A percentile compares a stretch with the other conserved stretches of the same genome.
These are phyloP conservation scores for Camelina sativa DNA, from an alignment of 345 rosid species.

Conservation along the genomic window DNA sequence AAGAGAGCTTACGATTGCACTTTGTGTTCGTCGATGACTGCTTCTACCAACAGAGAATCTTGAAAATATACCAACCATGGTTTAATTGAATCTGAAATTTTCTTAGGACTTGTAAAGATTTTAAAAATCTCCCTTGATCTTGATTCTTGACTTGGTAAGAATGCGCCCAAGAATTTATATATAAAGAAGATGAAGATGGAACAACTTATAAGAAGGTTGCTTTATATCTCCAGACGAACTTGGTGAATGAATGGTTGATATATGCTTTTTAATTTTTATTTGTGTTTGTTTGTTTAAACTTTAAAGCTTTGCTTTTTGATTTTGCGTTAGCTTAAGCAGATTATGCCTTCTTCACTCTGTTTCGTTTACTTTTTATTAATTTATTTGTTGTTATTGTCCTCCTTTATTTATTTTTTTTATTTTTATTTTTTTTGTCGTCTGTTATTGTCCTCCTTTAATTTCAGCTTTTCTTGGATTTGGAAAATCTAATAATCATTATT, in stretches of 20 bases:
- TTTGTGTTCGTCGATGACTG: constrained; percentile 84
- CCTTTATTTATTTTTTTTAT: background rate
- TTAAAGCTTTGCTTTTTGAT: constrained; percentile 34
- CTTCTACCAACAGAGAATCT: constrained; percentile 74
- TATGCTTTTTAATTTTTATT: constrained; percentile 2
- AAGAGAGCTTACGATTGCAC: constrained; percentile 68
- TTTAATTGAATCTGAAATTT: constrained; percentile 26
- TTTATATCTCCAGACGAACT: constrained; percentile 32
- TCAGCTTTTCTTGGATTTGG: constrained; percentile 41
- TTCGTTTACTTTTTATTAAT: constrained; percentile 34
- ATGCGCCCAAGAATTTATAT: constrained; percentile 19
- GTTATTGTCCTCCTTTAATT: background rate
- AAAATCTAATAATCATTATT: constrained; percentile 33
- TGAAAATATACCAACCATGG: constrained; percentile 93
- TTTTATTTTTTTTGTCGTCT: background rate
- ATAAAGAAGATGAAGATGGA: background rate
- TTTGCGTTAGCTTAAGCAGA: constrained; percentile 29
- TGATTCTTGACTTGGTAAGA: constrained; percentile 1
- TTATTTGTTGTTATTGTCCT: background rate
- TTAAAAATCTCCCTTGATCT: constrained; percentile 22
- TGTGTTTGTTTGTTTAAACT: background rate
- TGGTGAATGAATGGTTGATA: constrained; percentile 19
- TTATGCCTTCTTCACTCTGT: constrained; percentile 25
- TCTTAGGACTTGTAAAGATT: background rate
- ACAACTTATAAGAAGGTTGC: constrained; percentile 28